Base-by-base conservation (phyloP, 257 asterid genomes). In the Scutellaria baicalensis region DNA sequence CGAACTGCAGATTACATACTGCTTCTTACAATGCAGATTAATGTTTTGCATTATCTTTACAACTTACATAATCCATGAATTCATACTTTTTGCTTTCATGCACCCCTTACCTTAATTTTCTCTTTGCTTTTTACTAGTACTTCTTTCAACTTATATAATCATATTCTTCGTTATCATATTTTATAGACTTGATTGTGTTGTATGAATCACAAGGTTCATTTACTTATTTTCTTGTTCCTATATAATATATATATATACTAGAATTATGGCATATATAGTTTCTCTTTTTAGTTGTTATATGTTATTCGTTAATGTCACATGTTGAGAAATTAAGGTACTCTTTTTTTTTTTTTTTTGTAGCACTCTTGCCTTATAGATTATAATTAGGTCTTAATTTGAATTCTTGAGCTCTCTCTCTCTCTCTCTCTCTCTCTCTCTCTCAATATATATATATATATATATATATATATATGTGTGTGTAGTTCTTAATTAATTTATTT, bases 1-100 rank as follows among this genome's bases (percentile, higher is more conserved):
- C 72, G 52, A 49, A 78, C 88, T 12, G 83, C 85, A 4, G 75
- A 78, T 66, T 83, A 83, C 35, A 83, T 83, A 1, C 66, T 78
- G 80, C 81, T 72, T 58, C 72, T 83, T n/a, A 83, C 75, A 78
- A 5, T 78, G 43, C 81, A 78, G 66, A 75, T 83, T 63, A 3
- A 50, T 63, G n/a, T 73, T 42, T 55, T 83, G 77, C 81, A 83
- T 57, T 13, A 61, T 66, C 80, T 75, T 48, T 52, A 75, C 16
- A 44, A 69, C 16, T 52, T 71, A 3, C 59, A 60, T 27, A 11
- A 12, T 56, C 72, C 69, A 31, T 78, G 48, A 74, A 0, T 39
- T 0, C 0, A 9, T 14, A 27, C 33, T 23, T 45, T 31, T 36
- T 33, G 3, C 8, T 38, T 63, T 44, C 75, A 74, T 70, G 70